A percentile compares a stretch with the other conserved stretches of the same genome.
Conservation (phyloP, 1,284 basidiomycete species). For the Ganoderma lingzhi region DNA sequence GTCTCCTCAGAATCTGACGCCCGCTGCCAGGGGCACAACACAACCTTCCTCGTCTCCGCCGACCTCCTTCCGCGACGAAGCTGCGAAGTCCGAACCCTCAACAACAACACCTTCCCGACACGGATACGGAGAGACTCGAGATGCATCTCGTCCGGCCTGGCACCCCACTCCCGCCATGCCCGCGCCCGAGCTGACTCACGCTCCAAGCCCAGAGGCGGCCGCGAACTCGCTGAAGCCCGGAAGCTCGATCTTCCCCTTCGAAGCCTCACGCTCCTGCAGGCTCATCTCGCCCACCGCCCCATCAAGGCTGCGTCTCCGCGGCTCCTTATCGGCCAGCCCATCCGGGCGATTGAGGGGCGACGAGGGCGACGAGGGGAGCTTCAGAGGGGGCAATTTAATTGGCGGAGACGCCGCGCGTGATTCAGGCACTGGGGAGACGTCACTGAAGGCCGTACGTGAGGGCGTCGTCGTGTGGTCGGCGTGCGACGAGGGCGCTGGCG, state of each 20-base stretch:
- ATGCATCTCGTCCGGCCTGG: conserved; percentile 5
- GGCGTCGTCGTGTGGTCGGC: conserved; percentile 45
- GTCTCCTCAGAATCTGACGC: not conserved
- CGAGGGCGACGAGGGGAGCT: conserved; percentile 46
- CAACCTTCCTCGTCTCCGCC: conserved; percentile 1
- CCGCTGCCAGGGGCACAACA: not conserved
- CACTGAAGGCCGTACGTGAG: conserved; percentile 40
- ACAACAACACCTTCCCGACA: not conserved
- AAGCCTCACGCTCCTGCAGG: conserved; percentile 29
- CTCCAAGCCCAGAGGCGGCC: conserved; percentile 50
- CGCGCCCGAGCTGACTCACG: conserved; percentile 13
- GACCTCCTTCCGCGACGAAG: conserved; percentile 2
- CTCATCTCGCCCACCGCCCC: conserved; percentile 34
- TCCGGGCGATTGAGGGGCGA: conserved; percentile 36
- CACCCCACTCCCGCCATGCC: not conserved
- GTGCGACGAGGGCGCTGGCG: conserved; percentile 39
- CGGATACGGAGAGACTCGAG: conserved; percentile 1
- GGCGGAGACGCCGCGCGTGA: conserved; percentile 72
- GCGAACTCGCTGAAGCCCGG: conserved; percentile 71
- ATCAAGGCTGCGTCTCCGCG: conserved; percentile 33
- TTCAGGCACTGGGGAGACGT: conserved; percentile 52
- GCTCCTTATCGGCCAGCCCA: conserved; percentile 23
- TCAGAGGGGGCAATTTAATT: conserved; percentile 73
- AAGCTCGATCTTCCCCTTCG: conserved; percentile 48
- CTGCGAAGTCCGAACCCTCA: conserved; percentile 1